Percentiles rank a stretch among this genome's conserved stretches.
Conservation (phyloP, 345 rosid genomes). For the Pistacia atlantica region DNA sequence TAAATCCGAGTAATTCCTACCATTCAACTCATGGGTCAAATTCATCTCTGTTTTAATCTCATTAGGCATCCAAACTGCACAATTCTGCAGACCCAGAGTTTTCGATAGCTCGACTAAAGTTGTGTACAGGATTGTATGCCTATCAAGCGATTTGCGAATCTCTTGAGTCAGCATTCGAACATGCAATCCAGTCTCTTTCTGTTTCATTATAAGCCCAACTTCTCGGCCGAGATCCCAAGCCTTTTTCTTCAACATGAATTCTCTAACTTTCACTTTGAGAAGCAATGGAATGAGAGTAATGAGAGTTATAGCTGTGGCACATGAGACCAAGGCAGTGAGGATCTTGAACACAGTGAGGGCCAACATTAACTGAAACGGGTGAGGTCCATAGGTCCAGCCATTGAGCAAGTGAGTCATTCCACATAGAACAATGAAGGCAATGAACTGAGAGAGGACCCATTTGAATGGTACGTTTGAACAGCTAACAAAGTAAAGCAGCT, state of each 20-base stretch:
- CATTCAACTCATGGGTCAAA: constrained; percentile 68
- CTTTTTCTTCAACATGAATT: constrained; percentile 89
- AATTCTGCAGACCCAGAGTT: constrained; percentile 80
- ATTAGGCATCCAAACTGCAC: constrained; percentile 97
- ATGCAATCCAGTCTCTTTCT: constrained; percentile 78
- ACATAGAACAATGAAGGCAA: constrained; percentile 95
- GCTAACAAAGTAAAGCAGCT: constrained; percentile 92
- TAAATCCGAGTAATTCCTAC: constrained; percentile 39
- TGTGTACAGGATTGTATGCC: constrained; percentile 79
- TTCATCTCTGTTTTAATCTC: constrained; percentile 61
- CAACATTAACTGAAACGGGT: constrained; percentile 78
- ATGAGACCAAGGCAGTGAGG: constrained; percentile 91
- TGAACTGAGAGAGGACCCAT: constrained; percentile 94
- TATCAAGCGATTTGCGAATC: constrained; percentile 88
- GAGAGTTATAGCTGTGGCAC: constrained; percentile 93
- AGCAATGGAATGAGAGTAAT: constrained; percentile 88
- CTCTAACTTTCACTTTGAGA: constrained; percentile 91
- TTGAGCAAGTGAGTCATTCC: constrained; percentile 97
- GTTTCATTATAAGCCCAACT: constrained; percentile 85
- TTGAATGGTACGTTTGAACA: constrained; percentile 94
- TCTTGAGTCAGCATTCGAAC: constrained; percentile 97
- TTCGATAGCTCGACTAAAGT: constrained; percentile 92
- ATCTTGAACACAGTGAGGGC: constrained; percentile 93
- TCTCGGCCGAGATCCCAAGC: constrained; percentile 90
- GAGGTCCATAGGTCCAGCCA: constrained; percentile 89